These are phyloP conservation scores for Rutidosis leptorrhynchoides DNA, from an alignment of 129 eudicot species.

Conservation along the genomic window DNA sequence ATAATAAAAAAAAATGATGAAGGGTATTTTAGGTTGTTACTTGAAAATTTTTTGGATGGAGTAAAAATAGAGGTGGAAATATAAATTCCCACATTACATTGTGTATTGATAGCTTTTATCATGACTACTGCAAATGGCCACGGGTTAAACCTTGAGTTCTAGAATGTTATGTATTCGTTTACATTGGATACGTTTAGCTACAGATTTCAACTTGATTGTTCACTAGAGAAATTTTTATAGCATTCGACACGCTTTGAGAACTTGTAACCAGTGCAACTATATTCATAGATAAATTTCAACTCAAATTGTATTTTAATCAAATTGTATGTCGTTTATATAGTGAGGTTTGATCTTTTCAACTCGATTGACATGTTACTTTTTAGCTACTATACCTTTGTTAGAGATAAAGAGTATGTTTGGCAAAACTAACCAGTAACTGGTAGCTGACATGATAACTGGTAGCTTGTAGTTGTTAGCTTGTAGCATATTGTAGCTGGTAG, in stretches of 20 bases:
- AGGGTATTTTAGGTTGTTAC: too few relatives aligned
- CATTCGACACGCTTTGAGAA: neutral
- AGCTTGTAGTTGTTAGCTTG: too few relatives aligned
- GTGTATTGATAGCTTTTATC: neutral
- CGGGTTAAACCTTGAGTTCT: neutral
- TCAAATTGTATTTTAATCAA: too few relatives aligned
- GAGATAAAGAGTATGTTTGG: too few relatives aligned
- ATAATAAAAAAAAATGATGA: too few relatives aligned
- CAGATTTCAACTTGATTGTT: neutral
- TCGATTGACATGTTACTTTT: neutral
- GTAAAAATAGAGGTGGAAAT: too few relatives aligned
- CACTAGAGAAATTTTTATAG: neutral
- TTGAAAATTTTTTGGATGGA: too few relatives aligned
- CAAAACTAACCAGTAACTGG: too few relatives aligned
- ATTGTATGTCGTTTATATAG: neutral
- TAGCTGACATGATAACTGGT: too few relatives aligned
- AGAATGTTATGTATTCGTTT: neutral
- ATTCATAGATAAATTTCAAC: too few relatives aligned
- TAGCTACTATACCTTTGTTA: neutral
- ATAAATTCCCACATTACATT: too few relatives aligned
- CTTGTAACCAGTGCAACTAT: neutral
- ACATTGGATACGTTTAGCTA: neutral
- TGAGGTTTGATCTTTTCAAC: neutral
- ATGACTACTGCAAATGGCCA: neutral
- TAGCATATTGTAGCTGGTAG: too few relatives aligned